A percentile compares a stretch with the other conserved stretches of the same genome.
Evolutionary conservation across 176 grass and related monocot species (phyloP).

Genomic region (Luzula sylvatica): DNA sequence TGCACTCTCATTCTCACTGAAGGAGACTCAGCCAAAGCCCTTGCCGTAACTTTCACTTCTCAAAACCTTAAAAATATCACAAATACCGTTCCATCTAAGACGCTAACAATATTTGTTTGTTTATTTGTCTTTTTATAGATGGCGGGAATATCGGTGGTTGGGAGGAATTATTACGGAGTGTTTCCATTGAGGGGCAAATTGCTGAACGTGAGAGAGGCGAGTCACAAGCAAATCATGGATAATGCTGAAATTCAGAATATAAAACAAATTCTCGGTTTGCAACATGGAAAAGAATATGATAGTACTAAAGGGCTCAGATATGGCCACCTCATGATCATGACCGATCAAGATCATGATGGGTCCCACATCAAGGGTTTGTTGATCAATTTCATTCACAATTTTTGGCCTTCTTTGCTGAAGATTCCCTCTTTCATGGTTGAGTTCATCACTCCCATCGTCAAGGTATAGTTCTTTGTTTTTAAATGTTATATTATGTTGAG

Average conservation of each 20-base stretch:
- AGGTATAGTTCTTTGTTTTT: slow-evolving; percentile 25
- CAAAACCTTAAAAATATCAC: too few relatives aligned
- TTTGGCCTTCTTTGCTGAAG: slow-evolving; percentile 86
- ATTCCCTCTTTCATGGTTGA: slow-evolving; percentile 76
- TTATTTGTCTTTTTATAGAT: slow-evolving; percentile 34
- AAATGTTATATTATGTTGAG: background rate
- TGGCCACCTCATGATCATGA: slow-evolving; percentile 99
- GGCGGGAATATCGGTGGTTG: slow-evolving; percentile 60
- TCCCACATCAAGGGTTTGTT: slow-evolving; percentile 88
- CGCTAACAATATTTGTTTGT: background rate
- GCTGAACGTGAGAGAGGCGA: slow-evolving; percentile 84
- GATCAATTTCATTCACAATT: slow-evolving; percentile 78
- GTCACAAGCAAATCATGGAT: slow-evolving; percentile 66
- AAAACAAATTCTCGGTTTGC: slow-evolving; percentile 87
- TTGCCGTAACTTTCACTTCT: slow-evolving; percentile 45
- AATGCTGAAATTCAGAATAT: slow-evolving; percentile 82
- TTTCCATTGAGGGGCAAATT: slow-evolving; percentile 90
- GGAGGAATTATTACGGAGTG: slow-evolving; percentile 73
- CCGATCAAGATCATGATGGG: slow-evolving; percentile 95
- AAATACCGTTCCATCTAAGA: too few relatives aligned
- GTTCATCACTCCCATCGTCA: slow-evolving; percentile 86
- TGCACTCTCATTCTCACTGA: slow-evolving; percentile 93
- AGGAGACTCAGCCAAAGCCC: slow-evolving; percentile 95
- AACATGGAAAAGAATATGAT: slow-evolving; percentile 67
- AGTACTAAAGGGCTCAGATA: slow-evolving; percentile 79